Evolutionary conservation across 1,139 yeast species (phyloP).

Genomic region (Blastobotrys proliferans): DNA sequence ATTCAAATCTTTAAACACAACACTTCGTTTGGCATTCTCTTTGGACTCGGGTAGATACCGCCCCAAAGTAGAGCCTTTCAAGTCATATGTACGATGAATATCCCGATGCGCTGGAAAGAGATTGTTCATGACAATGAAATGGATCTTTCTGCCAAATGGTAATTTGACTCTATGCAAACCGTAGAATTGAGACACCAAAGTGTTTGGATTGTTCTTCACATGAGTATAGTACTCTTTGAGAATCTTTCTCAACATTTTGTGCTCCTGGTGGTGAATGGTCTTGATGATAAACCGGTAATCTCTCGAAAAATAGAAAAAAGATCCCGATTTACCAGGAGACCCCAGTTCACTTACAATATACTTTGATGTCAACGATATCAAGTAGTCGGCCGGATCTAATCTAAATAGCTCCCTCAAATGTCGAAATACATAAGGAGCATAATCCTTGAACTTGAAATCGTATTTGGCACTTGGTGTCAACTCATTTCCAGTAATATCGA

Average conservation of each 20-base stretch:
- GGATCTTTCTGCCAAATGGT: constrained; percentile 82
- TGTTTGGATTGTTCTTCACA: constrained; percentile 79
- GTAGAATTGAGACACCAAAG: constrained; percentile 87
- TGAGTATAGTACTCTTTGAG: constrained; percentile 76
- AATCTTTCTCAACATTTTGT: constrained; percentile 70
- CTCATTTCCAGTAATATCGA: constrained; percentile 84
- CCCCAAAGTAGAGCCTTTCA: constrained; percentile 92
- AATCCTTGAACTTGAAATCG: constrained; percentile 95
- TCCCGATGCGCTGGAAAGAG: constrained; percentile 92
- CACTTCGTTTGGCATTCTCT: constrained; percentile 22
- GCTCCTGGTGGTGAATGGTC: constrained; percentile 92
- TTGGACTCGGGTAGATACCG: constrained; percentile 42
- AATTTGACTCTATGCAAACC: constrained; percentile 92
- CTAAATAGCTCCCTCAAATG: constrained; percentile 77
- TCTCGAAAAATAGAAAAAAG: constrained; percentile 90
- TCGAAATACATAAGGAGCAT: constrained; percentile 90
- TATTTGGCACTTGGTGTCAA: constrained; percentile 89
- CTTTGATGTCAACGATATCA: constrained; percentile 87
- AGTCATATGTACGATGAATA: constrained; percentile 79
- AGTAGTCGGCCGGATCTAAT: constrained; percentile 92
- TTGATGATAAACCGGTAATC: constrained; percentile 93
- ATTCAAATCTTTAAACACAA: constrained; percentile 75
- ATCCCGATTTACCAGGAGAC: constrained; percentile 96
- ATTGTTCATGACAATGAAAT: constrained; percentile 95
- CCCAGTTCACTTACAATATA: constrained; percentile 89